Percentiles rank a stretch among this genome's conserved stretches.
Conservation (phyloP, 805 yeast species). For the Pichia deserticola region DNA sequence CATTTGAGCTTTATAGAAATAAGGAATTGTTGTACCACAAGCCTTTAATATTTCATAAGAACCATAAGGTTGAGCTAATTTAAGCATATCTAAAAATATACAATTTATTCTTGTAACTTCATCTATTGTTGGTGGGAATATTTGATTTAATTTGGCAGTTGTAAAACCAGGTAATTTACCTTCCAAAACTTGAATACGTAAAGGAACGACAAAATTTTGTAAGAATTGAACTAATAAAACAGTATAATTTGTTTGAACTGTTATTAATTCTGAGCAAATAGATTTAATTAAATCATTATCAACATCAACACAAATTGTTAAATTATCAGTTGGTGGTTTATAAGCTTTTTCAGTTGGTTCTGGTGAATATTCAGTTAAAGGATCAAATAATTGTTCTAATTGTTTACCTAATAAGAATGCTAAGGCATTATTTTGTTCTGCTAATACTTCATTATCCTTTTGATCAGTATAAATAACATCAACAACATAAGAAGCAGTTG, state of each 20-base stretch:
- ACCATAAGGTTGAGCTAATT: conserved; percentile 61
- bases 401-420: conserved; percentile 80
- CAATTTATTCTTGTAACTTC: conserved; percentile 89
- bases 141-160: conserved; percentile 59
- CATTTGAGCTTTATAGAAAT: conserved; percentile 87
- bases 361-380: conserved; percentile 85
- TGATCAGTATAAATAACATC: conserved; percentile 64
- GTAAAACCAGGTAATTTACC: conserved; percentile 46
- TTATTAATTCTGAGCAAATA: conserved; percentile 58
- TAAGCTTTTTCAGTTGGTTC: conserved; percentile 73
- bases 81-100: conserved; percentile 68
- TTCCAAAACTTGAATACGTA: conserved; percentile 61
- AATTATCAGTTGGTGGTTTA: conserved; percentile 41
- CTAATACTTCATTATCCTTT: conserved; percentile 6
- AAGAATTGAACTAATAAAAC: conserved; percentile 64
- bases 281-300: conserved; percentile 35
- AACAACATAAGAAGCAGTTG: conserved; percentile 42
- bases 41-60: conserved; percentile 71
- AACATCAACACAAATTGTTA: neutral
- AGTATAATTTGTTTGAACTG: conserved; percentile 69
- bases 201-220: conserved; percentile 71
- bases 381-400: conserved; percentile 82
- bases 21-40: conserved; percentile 76
- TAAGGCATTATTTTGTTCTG: conserved; percentile 62
- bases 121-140: conserved; percentile 93